Base-by-base conservation (phyloP, 805 yeast genomes). In the Henningerozyma blattae region DNA sequence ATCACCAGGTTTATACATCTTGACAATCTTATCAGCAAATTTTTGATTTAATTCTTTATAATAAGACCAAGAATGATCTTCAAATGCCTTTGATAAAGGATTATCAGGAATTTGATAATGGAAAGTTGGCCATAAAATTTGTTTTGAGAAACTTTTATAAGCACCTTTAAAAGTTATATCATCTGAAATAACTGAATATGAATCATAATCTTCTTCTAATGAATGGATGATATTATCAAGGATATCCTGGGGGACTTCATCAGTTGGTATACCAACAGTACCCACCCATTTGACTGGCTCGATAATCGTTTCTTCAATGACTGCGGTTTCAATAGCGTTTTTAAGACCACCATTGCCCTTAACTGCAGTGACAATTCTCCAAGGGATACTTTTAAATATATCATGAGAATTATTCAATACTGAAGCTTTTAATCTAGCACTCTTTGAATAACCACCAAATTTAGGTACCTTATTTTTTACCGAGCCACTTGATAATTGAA, bases 71-170 rank as follows among this genome's bases (percentile, higher is more conserved):
- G 95, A 84, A 52, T 86, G 93, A 44, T 84, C 95, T 56, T 89
- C 95, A 57, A 89, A 91, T 0, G 94, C 94, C 55, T 86, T 86
- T 2, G 94, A 77, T 45, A 81, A 83, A 33, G 95, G 93, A 50
- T 87, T 78, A 56, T 91, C 97, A 0, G 97, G 97, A 26, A 89
- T 83, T 56, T 89, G 95, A 53, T 91, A 91, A 35, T 75, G 83
- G 42, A 91, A 68, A 2, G 95, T 84, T 22, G 98, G 98, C 97
- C 97, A 91, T 40, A 91, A 62, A 27, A 91, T 83, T 49, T 87
- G 93, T 57, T 91, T 91, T 56, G 96, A 89, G 55, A 81, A 91
- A 34, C 84, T 82, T 37, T 75, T 75, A 56, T 91, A 91, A 51
- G 87, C 95, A 15, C 96, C 96, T 48, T 80, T 81, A 46, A 85